These are phyloP conservation scores for Bipolaris sorokiniana DNA, from an alignment of 2,329 filamentous ascomycete species.

Conservation along the genomic window DNA sequence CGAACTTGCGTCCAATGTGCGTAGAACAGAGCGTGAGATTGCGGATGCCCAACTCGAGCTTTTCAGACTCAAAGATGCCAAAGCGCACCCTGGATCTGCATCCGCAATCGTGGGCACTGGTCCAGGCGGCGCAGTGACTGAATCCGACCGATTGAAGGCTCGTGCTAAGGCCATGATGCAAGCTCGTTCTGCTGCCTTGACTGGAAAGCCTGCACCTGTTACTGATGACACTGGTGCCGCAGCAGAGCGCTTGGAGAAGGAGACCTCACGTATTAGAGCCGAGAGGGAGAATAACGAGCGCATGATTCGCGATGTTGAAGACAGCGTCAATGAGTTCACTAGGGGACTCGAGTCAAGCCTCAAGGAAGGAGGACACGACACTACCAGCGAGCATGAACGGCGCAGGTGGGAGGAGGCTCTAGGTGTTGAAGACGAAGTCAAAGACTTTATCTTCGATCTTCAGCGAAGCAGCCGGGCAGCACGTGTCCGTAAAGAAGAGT, in stretches of 20 bases:
- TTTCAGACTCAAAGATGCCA: conserved; percentile 91
- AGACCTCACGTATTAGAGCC: conserved; percentile 77
- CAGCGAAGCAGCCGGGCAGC: conserved; percentile 83
- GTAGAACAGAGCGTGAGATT: conserved; percentile 88
- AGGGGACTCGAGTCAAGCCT: conserved; percentile 84
- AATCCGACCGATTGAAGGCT: conserved; percentile 92
- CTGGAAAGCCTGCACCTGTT: conserved; percentile 78
- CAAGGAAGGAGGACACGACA: conserved; percentile 78
- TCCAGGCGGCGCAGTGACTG: conserved; percentile 86
- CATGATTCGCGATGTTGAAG: conserved; percentile 96
- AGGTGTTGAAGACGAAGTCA: conserved; percentile 94
- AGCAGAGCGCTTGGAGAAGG: conserved; percentile 85
- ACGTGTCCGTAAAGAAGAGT: conserved; percentile 69
- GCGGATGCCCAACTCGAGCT: conserved; percentile 89
- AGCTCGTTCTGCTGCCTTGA: conserved; percentile 89
- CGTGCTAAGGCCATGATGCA: conserved; percentile 99
- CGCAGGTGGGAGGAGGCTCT: conserved; percentile 95
- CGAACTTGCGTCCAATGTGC: conserved; percentile 88
- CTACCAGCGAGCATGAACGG: conserved; percentile 84
- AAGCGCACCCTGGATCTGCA: conserved; percentile 83
- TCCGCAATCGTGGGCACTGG: conserved; percentile 88
- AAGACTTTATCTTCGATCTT: conserved; percentile 97
- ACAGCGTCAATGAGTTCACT: conserved; percentile 89
- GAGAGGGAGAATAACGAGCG: conserved; percentile 94
- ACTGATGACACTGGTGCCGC: conserved; percentile 76